Base-by-base conservation (phyloP, 164 flowering plant genomes). In the Taxillus chinensis region DNA sequence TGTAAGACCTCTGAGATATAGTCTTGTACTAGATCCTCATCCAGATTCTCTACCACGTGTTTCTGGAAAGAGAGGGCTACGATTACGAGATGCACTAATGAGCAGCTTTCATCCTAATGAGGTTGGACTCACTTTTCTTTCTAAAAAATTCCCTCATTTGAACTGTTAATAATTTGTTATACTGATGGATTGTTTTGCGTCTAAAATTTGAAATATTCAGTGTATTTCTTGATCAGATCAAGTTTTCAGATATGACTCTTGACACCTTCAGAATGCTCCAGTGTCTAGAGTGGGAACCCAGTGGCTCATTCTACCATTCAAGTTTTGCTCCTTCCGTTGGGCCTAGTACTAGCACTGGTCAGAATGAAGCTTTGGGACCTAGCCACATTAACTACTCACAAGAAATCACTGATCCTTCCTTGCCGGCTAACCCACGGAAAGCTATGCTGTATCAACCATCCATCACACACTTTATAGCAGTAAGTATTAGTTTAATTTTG, bases 261-360 rank as follows among this genome's bases (percentile, higher is more conserved):
- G 92, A 92, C 71, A 76, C 84, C 55, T 92, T 84, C 66, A 78
- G 98, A 76, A 89, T 92, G 95, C 86, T 89, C 72, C 98, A 92
- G 55, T 83, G 86, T 71, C 79, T 92, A 59, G 96, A 92, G 70
- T 89, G 98, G 98, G 98, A 92, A 76, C 95, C 98, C 43, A 82
- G 90, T 72, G 98, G 98, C 59, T 80, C 87, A 55, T 86, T 92
- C 64, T 89, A 83, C 74, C 82, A 77, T 70, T 43, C 79, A 72
- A 74, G 54, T 62, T 71, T 17, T 40, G 45, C 50, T 65, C 45
- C 60, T 40, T 17, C 71, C 27, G 62, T 71, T 70, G 79, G 65
- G 15, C 50, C 50, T 63, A 65, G 64, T 62, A 7, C 64, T 61
- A 75, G 70, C 68, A 54, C 49, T 63, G 73, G 77, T 63, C 91